Evolutionary conservation across 1,284 basidiomycete genomes (phyloP), one percentile per base, ranked within the genome.

Genomic region (Irpex rosettiformis): DNA sequence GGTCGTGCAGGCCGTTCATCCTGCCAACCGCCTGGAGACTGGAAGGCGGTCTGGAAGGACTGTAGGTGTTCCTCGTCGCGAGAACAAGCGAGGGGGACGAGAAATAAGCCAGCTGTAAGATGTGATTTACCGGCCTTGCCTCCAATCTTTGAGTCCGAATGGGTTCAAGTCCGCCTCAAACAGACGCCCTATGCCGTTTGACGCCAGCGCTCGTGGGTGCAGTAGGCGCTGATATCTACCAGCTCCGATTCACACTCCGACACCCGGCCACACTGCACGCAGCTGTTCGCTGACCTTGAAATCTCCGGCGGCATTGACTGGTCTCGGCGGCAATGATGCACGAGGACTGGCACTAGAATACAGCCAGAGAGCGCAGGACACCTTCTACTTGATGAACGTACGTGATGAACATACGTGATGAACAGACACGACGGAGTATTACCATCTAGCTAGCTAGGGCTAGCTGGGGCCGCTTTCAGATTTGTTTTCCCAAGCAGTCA

Each of bases 1-100:
- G 70, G 67, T 81, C 79, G 57, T 81, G 78, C 61, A 80, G 67
- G 63, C 69, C 69, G 60, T 80, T 78, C 78, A 79, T 80, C 60
- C 69, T 66, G 62, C 60, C 8, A 57, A 54, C 45, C n/a, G 42
- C 45, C 54, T 54, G 52, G 16, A 10, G 59, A 51, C 48, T 30
- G 18, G 8, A 43, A 48, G 45, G 54, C 58, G 45, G 40, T 49
- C 45, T 55, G 49, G 49, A 54, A 63, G 61, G 61, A 59, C 52
- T 59, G 43, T 16, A 54, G 24, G 62, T 56, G 55, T 28, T 42
- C 52, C 27, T 28, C 10, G 37, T 29, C 47, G 54, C 18, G 33
- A 48, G 56, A 27, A 21, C 52, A 54, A 55, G 55, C 64, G 60
- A 63, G 57, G 54, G 57, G 48, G 54, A 55, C 21, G 58, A 54